These are phyloP conservation scores for Candida loeiensis DNA, from an alignment of 805 yeast genomes.

Conservation along the genomic window DNA sequence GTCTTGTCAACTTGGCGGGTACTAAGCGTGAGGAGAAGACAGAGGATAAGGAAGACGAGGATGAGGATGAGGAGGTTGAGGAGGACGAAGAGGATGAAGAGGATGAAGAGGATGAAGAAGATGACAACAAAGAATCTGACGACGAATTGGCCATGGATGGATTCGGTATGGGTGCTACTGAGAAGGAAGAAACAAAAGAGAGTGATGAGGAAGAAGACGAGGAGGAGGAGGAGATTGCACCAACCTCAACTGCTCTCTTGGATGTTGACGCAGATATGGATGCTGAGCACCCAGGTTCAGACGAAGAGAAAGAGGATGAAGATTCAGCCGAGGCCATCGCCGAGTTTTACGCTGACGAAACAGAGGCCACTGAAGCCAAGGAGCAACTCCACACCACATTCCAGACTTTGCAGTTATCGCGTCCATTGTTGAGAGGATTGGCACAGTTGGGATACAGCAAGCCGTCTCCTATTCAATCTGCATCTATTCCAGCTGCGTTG, in stretches of 20 bases:
- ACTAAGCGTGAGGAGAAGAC: constrained; percentile 19
- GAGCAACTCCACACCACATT: constrained; percentile 59
- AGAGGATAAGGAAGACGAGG: constrained; percentile 16
- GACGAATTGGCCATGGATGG: constrained; percentile 44
- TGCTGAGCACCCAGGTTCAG: constrained; percentile 15
- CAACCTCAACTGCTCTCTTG: constrained; percentile 4
- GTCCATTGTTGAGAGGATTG: constrained; percentile 86
- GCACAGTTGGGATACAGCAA: constrained; percentile 75
- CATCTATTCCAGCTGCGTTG: constrained; percentile 89
- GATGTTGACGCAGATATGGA: constrained; percentile 17
- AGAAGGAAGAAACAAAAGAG: constrained; percentile 30
- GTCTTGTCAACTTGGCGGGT: constrained; percentile 53
- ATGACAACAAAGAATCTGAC: constrained; percentile 37
- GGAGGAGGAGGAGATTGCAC: constrained; percentile 23
- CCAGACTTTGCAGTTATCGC: constrained; percentile 73
- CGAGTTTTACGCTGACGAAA: constrained; percentile 67
- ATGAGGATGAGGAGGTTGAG: constrained; percentile 22
- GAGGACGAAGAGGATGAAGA: constrained; percentile 25
- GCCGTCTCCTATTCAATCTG: constrained; percentile 93
- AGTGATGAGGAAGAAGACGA: constrained; percentile 25
- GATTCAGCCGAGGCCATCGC: constrained; percentile 84
- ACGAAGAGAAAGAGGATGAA: constrained; percentile 20
- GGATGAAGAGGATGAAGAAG: constrained; percentile 21
- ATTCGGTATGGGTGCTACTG: constrained; percentile 46
- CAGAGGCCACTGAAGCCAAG: constrained; percentile 42